Conservation (phyloP, 176 grass and related monocot species). For the Triticum turgidum region DNA sequence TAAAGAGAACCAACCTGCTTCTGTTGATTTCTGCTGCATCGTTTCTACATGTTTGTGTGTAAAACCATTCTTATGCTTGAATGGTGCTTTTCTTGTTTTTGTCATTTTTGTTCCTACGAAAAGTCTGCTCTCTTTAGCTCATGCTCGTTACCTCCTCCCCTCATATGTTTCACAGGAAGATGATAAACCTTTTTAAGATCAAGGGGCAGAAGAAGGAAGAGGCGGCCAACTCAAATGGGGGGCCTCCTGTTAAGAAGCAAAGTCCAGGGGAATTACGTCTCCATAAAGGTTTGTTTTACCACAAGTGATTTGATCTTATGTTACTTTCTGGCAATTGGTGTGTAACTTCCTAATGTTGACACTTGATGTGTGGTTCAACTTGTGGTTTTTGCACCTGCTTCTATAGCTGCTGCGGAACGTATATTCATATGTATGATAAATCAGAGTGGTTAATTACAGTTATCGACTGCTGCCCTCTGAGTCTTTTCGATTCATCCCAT, state of each 20-base stretch:
- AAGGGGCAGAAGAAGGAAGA: slow-evolving; percentile 56
- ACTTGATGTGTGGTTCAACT: too few species aligned
- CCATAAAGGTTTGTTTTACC: slow-evolving; percentile 51
- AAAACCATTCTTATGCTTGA: not conserved
- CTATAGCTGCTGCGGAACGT: not conserved
- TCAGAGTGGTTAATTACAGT: not conserved
- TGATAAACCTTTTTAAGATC: slow-evolving; percentile 70
- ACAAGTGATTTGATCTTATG: not conserved
- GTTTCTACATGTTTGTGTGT: not conserved
- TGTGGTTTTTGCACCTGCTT: not conserved
- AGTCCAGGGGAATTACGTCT: slow-evolving; percentile 62
- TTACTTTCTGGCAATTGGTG: not conserved
- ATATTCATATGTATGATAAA: not conserved
- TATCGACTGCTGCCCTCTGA: not conserved
- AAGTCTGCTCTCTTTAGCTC: not conserved
- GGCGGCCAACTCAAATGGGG: slow-evolving; percentile 48
- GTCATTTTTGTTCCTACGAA: not conserved
- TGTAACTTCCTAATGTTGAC: not conserved
- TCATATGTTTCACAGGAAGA: slow-evolving; percentile 26
- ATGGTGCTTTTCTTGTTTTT: not conserved
- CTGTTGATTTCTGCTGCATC: not conserved
- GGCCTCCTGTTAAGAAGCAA: slow-evolving; percentile 52
- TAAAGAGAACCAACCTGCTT: not conserved
- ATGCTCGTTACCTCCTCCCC: not conserved
- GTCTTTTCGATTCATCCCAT: not conserved